Conservation (phyloP, 1,284 basidiomycete species). For the Termitomyces sp. region DNA sequence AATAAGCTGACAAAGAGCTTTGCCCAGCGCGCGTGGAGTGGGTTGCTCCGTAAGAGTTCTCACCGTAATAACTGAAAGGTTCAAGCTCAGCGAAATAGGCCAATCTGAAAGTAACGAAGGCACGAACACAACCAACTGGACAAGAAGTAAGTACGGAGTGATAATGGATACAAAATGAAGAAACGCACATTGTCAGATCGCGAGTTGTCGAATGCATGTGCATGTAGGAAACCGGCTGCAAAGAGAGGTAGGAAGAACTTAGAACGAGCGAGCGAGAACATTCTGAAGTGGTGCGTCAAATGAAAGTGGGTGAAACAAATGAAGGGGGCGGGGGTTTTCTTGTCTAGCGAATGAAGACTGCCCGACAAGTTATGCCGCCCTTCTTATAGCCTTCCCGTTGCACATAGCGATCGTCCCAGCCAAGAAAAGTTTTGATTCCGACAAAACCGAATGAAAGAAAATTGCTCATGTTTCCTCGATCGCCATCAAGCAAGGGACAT, state of each 20-base stretch:
- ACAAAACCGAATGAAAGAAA: background rate
- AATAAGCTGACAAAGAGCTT: constrained; percentile 44
- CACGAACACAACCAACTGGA: constrained; percentile 4
- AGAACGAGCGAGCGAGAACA: constrained; percentile 4
- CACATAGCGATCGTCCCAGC: background rate
- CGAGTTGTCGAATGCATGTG: constrained; percentile 8
- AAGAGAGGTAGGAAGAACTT: constrained; percentile 1
- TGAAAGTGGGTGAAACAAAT: constrained; percentile 1
- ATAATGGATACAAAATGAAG: background rate
- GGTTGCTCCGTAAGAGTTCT: constrained; percentile 55
- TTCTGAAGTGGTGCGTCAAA: background rate
- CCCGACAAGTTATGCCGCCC: background rate
- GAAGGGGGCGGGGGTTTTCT: background rate
- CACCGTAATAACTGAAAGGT: constrained; percentile 23
- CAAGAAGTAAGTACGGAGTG: background rate
- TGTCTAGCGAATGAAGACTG: background rate
- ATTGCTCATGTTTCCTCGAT: background rate
- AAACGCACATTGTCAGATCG: constrained; percentile 8
- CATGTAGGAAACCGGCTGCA: constrained; percentile 1
- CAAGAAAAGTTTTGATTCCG: background rate
- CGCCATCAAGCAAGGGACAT: background rate
- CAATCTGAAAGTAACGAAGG: background rate
- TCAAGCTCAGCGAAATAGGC: background rate
- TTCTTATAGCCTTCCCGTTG: background rate
- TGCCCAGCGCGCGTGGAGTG: constrained; percentile 41